phyloP scores from a whole-genome alignment of 371 early-diverging fungal genomes.

The Mucor mucedo region DNA sequence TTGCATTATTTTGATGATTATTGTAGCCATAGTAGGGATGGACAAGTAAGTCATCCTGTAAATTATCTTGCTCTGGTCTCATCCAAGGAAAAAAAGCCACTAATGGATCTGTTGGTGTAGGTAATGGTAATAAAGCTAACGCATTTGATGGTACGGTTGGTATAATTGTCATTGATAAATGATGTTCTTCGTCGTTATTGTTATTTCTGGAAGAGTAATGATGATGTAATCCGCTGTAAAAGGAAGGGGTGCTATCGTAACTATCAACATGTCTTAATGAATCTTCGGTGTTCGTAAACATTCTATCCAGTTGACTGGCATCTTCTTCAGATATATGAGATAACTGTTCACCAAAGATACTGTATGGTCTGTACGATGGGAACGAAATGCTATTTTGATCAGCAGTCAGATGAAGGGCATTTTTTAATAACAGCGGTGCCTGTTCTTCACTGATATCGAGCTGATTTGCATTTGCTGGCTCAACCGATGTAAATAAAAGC shows the following conservation, averaged over 20 bases:
- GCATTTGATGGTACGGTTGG: slow-evolving; percentile 33
- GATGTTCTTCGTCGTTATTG: slow-evolving; percentile 1
- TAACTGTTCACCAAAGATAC: slow-evolving; percentile 51
- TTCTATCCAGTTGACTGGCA: slow-evolving; percentile 37
- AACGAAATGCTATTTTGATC: slow-evolving; percentile 23
- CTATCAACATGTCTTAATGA: slow-evolving; percentile 29
- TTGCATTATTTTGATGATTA: slow-evolving; percentile 1
- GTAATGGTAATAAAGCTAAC: slow-evolving; percentile 36
- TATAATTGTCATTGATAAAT: slow-evolving; percentile 7
- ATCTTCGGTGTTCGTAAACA: slow-evolving; percentile 26
- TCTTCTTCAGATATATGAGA: slow-evolving; percentile 51
- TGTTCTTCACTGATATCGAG: slow-evolving; percentile 36
- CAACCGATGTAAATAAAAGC: slow-evolving; percentile 7
- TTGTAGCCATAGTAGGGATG: slow-evolving; percentile 13
- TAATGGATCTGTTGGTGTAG: slow-evolving; percentile 36
- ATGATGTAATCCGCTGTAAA: slow-evolving; percentile 21
- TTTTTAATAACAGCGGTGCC: slow-evolving; percentile 41
- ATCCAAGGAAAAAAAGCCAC: slow-evolving; percentile 24
- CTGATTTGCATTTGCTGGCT: slow-evolving; percentile 23
- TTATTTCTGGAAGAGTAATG: slow-evolving; percentile 5
- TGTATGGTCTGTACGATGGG: slow-evolving; percentile 46
- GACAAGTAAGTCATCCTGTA: slow-evolving; percentile 7
- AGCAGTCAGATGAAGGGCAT: slow-evolving; percentile 29
- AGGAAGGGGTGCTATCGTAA: slow-evolving; percentile 28
- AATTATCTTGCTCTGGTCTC: slow-evolving; percentile 9